Base-by-base conservation (phyloP, 257 asterid genomes). In the Thymus mandschuricus region DNA sequence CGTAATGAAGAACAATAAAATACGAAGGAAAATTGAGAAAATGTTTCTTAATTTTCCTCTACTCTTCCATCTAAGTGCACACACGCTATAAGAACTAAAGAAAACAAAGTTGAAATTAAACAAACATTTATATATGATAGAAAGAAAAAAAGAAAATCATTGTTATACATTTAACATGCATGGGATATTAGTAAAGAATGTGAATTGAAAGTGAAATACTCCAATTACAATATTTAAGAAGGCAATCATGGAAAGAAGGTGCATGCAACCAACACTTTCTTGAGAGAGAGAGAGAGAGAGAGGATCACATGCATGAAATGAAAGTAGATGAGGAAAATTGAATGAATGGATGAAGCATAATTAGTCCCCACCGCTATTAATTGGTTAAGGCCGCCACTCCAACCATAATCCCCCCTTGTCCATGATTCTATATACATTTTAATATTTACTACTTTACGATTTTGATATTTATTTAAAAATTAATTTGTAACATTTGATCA, bases 241-340 rank as follows among this genome's bases (percentile, higher is more conserved):
- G 8, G 55, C 8, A 74, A 74, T 74, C 48, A 75, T 66, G 69
- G 63, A 40, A 78, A 72, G 57, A 63, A 73, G 79, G 69, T 78
- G 81, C 75, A 68, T 72, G 78, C 70, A 77, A 71, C 63, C 45
- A 67, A 77, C 77, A 71, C 74, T 61, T 15, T 68, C 75, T 67
- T 72, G 66, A 44, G 50, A 59, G 21, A 21, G 21, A 21, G 21
- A 21, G 21, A 10, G 48, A 52, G 7, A 1, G 5, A 44, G 33
- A 60, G 3, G 0, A 54, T 78, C 79, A 78, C 82, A 69, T 78
- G 79, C 73, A 73, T 73, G 76, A 68, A 78, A 78, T 78, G 82
- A 78, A 72, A 66, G 75, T 60, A 21, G 41, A 60, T 34, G 4
- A 1, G 4, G 2, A 3, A 34, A 7, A 49, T 3, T 6, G 55